Percentiles rank a stretch among this genome's conserved stretches.
These are phyloP conservation scores for Aspergillus nomiae DNA, from an alignment of 2,329 filamentous ascomycete genomes.

Conservation along the genomic window DNA sequence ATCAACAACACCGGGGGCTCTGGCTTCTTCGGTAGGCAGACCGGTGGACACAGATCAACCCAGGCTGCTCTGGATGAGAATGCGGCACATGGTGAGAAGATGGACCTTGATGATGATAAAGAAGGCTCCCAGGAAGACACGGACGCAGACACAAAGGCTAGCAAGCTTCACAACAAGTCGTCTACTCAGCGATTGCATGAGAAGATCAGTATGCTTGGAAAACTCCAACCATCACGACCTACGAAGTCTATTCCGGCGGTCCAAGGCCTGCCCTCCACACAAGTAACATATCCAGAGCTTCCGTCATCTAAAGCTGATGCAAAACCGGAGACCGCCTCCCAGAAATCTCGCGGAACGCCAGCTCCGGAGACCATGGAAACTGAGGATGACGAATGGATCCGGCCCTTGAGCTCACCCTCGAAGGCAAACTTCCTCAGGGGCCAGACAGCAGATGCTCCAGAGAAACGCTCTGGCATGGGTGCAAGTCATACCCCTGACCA, in stretches of 20 bases:
- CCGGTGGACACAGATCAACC: constrained; percentile 58
- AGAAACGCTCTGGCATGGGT: constrained; percentile 42
- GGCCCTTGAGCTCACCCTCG: constrained; percentile 49
- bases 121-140: constrained; percentile 44
- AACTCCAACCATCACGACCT: constrained; percentile 51
- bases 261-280: constrained; percentile 28
- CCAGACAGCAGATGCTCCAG: constrained; percentile 63
- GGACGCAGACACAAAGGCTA: constrained; percentile 53
- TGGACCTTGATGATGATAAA: constrained; percentile 58
- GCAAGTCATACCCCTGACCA: constrained; percentile 20
- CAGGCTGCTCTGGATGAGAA: constrained; percentile 43
- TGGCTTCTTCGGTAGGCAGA: constrained; percentile 73
- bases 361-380: constrained; percentile 26
- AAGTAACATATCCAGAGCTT: constrained; percentile 41
- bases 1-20: constrained; percentile 53
- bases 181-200: constrained; percentile 94
- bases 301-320: constrained; percentile 30
- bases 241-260: constrained; percentile 49
- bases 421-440: constrained; percentile 62
- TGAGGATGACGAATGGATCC: constrained; percentile 63
- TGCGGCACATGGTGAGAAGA: constrained; percentile 48
- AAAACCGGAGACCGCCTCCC: constrained; percentile 25
- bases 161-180: constrained; percentile 73
- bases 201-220: constrained; percentile 76
- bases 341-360: constrained; percentile 24